phyloP scores from a whole-genome alignment of 129 eudicot genomes.

The Flaveria ramosissima region DNA sequence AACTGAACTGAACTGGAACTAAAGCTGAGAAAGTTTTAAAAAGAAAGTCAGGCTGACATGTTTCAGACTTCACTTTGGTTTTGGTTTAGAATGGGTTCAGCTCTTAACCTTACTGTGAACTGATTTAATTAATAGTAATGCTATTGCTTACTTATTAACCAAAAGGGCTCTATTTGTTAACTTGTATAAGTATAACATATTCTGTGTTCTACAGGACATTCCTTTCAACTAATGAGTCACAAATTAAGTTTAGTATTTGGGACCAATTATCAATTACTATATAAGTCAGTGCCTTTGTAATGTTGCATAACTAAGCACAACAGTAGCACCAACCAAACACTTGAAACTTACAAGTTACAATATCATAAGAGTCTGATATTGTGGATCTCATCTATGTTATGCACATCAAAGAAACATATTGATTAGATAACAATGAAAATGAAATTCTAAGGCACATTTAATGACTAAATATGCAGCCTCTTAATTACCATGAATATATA shows the following conservation, averaged over 20 bases:
- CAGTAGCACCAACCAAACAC: neutral
- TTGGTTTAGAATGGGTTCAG: neutral
- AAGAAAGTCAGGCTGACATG: neutral
- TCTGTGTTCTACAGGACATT: neutral
- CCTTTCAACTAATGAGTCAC: neutral
- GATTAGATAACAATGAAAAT: neutral
- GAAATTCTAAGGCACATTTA: neutral
- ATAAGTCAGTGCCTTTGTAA: too few species aligned
- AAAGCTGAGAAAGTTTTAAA: neutral
- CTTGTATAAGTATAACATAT: too few species aligned
- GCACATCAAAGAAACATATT: neutral
- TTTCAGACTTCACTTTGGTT: neutral
- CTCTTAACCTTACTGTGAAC: neutral
- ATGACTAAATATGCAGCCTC: neutral
- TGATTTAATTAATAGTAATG: neutral
- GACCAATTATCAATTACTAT: neutral
- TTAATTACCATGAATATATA: neutral
- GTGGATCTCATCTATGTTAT: neutral
- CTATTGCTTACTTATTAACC: neutral
- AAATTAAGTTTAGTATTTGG: neutral
- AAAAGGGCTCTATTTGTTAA: neutral
- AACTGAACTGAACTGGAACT: neutral
- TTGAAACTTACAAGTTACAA: neutral
- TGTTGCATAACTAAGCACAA: too few species aligned
- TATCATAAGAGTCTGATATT: neutral